Evolutionary conservation across 2,329 filamentous ascomycete genomes (phyloP).

Genomic region (Cryphonectria carpinicola): DNA sequence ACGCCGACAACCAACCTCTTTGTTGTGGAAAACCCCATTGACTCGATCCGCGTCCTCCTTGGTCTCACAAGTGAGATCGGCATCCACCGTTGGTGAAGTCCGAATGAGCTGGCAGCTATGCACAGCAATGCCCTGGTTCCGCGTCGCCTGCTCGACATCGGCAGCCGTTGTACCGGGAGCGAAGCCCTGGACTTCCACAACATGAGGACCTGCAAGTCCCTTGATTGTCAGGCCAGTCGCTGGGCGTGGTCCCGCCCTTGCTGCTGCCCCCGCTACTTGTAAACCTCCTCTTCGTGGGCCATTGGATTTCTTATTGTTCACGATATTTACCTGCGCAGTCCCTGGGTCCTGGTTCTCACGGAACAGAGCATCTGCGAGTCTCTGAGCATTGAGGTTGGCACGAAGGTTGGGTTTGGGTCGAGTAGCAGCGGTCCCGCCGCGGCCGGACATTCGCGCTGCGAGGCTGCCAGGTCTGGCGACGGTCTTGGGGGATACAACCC

Average conservation of each 20-base stretch:
- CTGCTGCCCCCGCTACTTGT: constrained; percentile 12
- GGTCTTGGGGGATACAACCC: constrained; percentile 36
- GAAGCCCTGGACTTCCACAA: constrained; percentile 80
- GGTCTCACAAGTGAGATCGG: constrained; percentile 75
- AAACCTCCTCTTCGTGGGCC: constrained; percentile 30
- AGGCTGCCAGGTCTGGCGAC: constrained; percentile 44
- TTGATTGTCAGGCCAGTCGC: constrained; percentile 67
- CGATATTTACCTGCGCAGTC: constrained; percentile 41
- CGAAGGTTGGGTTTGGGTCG: constrained; percentile 38
- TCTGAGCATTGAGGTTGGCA: constrained; percentile 46
- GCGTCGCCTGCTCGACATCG: constrained; percentile 82
- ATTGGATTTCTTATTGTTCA: constrained; percentile 31
- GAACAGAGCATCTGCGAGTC: constrained; percentile 41
- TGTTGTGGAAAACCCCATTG: constrained; percentile 76
- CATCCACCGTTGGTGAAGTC: constrained; percentile 71
- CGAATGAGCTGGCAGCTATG: constrained; percentile 70
- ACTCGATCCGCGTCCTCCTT: constrained; percentile 75
- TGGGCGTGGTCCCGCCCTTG: constrained; percentile 33
- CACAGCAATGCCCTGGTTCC: constrained; percentile 72
- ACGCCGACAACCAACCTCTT: constrained; percentile 62
- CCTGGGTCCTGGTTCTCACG: constrained; percentile 43
- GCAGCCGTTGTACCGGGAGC: constrained; percentile 79
- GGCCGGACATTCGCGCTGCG: constrained; percentile 50
- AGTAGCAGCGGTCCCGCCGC: constrained; percentile 40
- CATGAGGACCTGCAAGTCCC: constrained; percentile 73